Evolutionary conservation across 1,284 basidiomycete genomes (phyloP).

Genomic region (Takashimella koratensis): DNA sequence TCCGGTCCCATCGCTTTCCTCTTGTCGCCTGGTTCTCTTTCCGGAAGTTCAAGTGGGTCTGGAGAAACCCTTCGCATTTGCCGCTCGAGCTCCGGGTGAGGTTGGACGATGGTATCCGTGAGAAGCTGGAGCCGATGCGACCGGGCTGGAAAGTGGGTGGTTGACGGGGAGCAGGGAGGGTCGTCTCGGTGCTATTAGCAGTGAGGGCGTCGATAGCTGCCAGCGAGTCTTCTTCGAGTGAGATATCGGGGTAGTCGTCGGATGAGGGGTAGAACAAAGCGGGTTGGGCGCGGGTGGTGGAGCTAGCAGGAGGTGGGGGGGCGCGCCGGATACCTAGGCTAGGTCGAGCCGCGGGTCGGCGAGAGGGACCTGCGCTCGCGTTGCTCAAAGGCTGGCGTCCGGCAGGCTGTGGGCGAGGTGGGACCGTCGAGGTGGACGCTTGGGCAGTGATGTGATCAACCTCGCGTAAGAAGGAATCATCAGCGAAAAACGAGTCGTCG

Average conservation of each 20-base stretch:
- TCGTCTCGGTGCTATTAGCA: background rate
- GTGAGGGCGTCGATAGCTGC: constrained; percentile 18
- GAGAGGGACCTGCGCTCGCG: constrained; percentile 6
- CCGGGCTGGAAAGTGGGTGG: background rate
- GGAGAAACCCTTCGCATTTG: constrained; percentile 18
- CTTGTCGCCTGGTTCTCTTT: constrained; percentile 37
- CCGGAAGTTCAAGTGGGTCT: constrained; percentile 46
- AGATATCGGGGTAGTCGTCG: constrained; percentile 22
- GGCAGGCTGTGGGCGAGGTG: too few relatives aligned
- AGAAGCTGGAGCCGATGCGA: background rate
- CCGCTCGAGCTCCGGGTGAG: constrained; percentile 5
- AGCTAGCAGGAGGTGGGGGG: background rate
- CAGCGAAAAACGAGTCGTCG: constrained; percentile 34
- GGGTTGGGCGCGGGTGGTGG: background rate
- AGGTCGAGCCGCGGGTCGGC: constrained; percentile 6
- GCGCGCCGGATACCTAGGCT: constrained; percentile 3
- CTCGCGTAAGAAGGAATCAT: constrained; percentile 39
- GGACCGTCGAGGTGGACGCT: constrained; percentile 9
- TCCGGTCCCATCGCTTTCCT: constrained; percentile 78
- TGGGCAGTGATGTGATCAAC: constrained; percentile 36
- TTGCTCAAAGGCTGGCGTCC: background rate
- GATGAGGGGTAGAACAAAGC: constrained; percentile 16
- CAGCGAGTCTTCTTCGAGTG: constrained; percentile 16
- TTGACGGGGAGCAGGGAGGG: background rate
- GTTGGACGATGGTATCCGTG: background rate